Evolutionary conservation across 768 basidiomycete genomes (phyloP).

Genomic region (Chalciporus chontae): DNA sequence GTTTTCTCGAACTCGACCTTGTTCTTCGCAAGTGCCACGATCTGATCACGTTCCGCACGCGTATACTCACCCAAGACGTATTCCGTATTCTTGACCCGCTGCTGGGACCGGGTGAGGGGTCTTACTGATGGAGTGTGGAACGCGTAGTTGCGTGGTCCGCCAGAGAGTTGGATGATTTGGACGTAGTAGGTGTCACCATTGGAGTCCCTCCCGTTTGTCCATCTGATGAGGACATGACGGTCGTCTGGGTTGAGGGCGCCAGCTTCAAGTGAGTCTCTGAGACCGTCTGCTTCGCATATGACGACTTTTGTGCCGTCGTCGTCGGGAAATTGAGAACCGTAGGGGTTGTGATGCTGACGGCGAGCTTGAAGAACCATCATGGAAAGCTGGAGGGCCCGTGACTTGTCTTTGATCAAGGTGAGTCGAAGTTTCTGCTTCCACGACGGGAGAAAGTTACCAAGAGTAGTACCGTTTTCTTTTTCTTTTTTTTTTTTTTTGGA

Average conservation of each 20-base stretch:
- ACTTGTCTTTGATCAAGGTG: no score
- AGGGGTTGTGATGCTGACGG: neutral
- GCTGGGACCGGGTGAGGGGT: no score
- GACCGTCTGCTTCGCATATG: slow-evolving; percentile 18
- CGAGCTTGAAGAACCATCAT: no score
- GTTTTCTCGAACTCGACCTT: slow-evolving; percentile 8
- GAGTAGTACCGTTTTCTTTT: no score
- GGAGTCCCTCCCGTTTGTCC: neutral
- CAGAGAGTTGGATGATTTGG: no score
- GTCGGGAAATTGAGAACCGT: slow-evolving; percentile 6
- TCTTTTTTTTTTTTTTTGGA: no score
- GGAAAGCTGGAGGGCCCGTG: no score
- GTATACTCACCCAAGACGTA: neutral
- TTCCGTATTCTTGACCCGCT: no score
- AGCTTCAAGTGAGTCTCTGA: no score
- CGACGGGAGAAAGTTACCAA: no score
- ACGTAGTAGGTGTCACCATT: neutral
- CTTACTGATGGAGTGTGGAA: slow-evolving; percentile 1
- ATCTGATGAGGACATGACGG: slow-evolving; percentile 1
- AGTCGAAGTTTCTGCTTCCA: no score
- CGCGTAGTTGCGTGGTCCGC: slow-evolving; percentile 1
- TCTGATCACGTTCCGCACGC: slow-evolving; percentile 6
- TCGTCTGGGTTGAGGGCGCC: neutral
- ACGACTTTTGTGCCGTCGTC: slow-evolving; percentile 5
- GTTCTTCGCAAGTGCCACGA: slow-evolving; percentile 8